phyloP scores from a whole-genome alignment of 75 land plant genomes.

The Adiantum capillusveneris region DNA sequence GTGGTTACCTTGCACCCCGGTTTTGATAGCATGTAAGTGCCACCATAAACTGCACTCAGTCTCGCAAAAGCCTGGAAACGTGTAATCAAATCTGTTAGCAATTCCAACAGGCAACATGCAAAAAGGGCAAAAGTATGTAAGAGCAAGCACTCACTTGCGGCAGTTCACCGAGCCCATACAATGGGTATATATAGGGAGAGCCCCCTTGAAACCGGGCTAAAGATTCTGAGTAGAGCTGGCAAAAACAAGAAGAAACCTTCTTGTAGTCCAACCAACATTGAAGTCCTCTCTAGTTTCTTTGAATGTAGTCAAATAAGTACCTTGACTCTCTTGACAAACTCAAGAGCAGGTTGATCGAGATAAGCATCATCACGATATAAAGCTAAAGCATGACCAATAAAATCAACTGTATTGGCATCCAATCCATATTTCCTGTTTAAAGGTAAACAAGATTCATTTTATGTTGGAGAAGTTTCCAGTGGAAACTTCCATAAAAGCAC shows the following conservation, averaged over 20 bases:
- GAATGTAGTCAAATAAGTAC: too few species aligned
- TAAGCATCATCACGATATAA: conserved; percentile 81
- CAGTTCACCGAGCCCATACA: conserved; percentile 90
- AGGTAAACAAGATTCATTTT: too few species aligned
- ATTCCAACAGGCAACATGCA: too few species aligned
- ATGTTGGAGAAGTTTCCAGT: too few species aligned
- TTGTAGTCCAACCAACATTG: too few species aligned
- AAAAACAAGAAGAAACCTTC: too few species aligned
- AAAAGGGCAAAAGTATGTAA: too few species aligned
- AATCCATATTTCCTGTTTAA: conserved; percentile 70
- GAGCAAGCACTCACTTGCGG: conserved; percentile 64
- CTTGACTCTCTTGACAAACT: conserved; percentile 76
- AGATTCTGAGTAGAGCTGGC: conserved; percentile 85
- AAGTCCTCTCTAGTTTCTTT: too few species aligned
- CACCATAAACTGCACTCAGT: conserved; percentile 93
- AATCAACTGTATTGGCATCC: conserved; percentile 84
- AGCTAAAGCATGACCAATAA: conserved; percentile 94
- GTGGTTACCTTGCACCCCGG: conserved; percentile 83
- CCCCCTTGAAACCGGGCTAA: conserved; percentile 95
- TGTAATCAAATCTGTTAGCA: neutral
- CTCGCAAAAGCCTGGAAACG: conserved; percentile 73
- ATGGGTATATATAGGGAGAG: conserved; percentile 90
- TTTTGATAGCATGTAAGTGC: conserved; percentile 93
- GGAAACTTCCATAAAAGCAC: too few species aligned
- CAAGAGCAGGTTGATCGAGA: conserved; percentile 69